A percentile compares a stretch with the other conserved stretches of the same genome.
Conservation (phyloP, 2,329 filamentous ascomycete genomes). For the Bipolaris oryzae region DNA sequence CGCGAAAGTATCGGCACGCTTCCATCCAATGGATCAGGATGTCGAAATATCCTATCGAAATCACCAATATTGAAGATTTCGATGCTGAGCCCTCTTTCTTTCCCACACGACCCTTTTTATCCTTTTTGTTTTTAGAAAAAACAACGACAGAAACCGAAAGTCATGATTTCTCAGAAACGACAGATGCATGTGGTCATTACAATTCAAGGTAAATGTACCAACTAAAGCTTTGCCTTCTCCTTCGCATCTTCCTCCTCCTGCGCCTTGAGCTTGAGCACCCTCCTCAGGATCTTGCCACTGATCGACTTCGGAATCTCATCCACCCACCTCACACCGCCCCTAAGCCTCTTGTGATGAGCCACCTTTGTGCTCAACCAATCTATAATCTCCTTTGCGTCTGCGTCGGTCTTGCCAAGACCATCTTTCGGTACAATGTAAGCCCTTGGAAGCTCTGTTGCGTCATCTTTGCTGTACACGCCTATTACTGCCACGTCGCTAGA, state of each 20-base stretch:
- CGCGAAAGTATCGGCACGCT: background rate
- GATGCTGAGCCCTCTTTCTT: too few relatives aligned
- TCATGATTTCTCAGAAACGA: too few relatives aligned
- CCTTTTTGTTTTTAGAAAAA: too few relatives aligned
- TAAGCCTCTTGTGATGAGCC: slow-evolving; percentile 55
- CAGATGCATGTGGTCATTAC: background rate
- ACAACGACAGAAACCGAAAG: too few relatives aligned
- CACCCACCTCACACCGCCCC: slow-evolving; percentile 54
- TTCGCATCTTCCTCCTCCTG: slow-evolving; percentile 48
- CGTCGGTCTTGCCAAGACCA: slow-evolving; percentile 39
- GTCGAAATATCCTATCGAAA: background rate
- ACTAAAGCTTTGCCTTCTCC: slow-evolving; percentile 53
- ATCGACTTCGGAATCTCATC: slow-evolving; percentile 57
- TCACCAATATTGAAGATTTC: background rate
- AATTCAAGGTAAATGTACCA: background rate
- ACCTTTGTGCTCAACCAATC: slow-evolving; percentile 53
- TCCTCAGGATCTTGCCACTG: slow-evolving; percentile 55
- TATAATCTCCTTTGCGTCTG: slow-evolving; percentile 48
- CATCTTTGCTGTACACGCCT: slow-evolving; percentile 53
- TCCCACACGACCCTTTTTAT: too few relatives aligned
- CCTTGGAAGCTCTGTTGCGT: slow-evolving; percentile 54
- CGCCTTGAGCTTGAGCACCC: slow-evolving; percentile 53
- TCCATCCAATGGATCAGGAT: background rate
- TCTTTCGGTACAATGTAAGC: slow-evolving; percentile 46
- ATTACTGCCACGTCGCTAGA: slow-evolving; percentile 42